phyloP scores from a whole-genome alignment of 2,329 filamentous ascomycete species.

The Xylaria sp. region DNA sequence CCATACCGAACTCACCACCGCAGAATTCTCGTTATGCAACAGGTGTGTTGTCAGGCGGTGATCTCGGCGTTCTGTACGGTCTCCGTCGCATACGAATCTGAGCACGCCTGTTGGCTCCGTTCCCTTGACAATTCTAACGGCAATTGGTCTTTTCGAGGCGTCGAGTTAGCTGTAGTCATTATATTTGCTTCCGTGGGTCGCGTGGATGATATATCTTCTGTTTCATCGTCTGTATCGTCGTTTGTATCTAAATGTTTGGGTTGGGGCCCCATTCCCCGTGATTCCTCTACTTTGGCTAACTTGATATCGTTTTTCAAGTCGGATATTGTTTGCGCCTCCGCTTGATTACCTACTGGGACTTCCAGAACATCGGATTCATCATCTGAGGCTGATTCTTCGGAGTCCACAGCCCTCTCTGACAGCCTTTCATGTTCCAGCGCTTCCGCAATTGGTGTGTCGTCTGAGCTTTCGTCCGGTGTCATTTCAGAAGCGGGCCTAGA shows the following conservation, averaged over 20 bases:
- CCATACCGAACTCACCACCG: slow-evolving; percentile 2
- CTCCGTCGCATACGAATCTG: slow-evolving; percentile 33
- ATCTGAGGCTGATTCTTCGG: slow-evolving; percentile 12
- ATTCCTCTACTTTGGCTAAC: slow-evolving; percentile 5
- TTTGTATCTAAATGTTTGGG: slow-evolving; percentile 20
- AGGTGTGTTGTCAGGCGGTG: slow-evolving; percentile 7
- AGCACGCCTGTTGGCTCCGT: slow-evolving; percentile 28
- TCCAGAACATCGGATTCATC: slow-evolving; percentile 2
- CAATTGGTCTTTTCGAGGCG: slow-evolving; percentile 21
- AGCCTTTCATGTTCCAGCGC: not conserved
- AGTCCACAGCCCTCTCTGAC: not conserved
- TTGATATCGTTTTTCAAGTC: too few species aligned
- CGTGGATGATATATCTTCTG: slow-evolving; percentile 25
- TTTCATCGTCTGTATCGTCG: slow-evolving; percentile 29
- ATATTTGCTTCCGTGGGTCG: slow-evolving; percentile 33
- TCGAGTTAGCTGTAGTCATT: slow-evolving; percentile 12
- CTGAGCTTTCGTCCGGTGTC: slow-evolving; percentile 10
- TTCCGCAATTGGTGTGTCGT: slow-evolving; percentile 12
- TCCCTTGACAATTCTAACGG: slow-evolving; percentile 27
- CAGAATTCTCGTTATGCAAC: slow-evolving; percentile 17
- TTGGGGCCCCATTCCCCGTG: not conserved
- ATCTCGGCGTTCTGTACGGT: slow-evolving; percentile 28
- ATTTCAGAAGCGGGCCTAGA: slow-evolving; percentile 14
- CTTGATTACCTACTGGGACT: not conserved
- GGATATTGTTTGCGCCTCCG: slow-evolving; percentile 6